phyloP scores from a whole-genome alignment of 148 eudicot genomes.

The Camellia granthamiana region DNA sequence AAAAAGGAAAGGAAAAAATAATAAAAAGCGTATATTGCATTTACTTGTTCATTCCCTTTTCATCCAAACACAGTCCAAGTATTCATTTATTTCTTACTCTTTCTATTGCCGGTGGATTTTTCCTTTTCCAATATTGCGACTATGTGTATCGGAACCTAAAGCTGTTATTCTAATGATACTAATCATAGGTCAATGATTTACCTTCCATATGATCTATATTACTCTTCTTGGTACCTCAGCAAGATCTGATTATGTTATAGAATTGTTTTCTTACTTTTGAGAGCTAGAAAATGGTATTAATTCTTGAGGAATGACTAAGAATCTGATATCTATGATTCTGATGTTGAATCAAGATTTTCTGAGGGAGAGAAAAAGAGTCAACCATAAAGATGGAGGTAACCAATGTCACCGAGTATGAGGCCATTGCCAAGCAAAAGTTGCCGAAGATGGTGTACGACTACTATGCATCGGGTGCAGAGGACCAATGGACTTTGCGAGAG shows the following conservation, averaged over 20 bases:
- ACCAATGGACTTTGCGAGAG: constrained; percentile 94
- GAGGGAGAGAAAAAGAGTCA: constrained; percentile 9
- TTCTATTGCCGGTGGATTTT: neutral
- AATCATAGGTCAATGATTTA: neutral
- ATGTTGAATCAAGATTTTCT: constrained; percentile 17
- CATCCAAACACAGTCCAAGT: no score
- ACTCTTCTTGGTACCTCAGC: neutral
- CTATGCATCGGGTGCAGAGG: constrained; percentile 99
- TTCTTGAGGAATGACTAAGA: neutral
- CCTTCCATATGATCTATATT: neutral
- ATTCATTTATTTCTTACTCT: neutral
- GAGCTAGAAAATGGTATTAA: neutral
- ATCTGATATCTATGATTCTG: constrained; percentile 9
- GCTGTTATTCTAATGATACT: neutral
- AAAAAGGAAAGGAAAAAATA: no score
- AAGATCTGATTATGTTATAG: neutral
- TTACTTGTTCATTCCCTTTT: no score
- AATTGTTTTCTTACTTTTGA: neutral
- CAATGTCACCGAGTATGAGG: constrained; percentile 84
- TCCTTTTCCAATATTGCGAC: neutral
- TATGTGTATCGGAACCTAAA: neutral
- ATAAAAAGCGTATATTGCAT: no score
- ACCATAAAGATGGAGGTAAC: constrained; percentile 63
- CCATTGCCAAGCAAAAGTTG: constrained; percentile 86
- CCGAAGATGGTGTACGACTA: constrained; percentile 94